Evolutionary conservation across 2,329 filamentous ascomycete genomes (phyloP), one percentile per base, ranked within the genome.

Genomic region (Zymoseptoria ardabiliae): DNA sequence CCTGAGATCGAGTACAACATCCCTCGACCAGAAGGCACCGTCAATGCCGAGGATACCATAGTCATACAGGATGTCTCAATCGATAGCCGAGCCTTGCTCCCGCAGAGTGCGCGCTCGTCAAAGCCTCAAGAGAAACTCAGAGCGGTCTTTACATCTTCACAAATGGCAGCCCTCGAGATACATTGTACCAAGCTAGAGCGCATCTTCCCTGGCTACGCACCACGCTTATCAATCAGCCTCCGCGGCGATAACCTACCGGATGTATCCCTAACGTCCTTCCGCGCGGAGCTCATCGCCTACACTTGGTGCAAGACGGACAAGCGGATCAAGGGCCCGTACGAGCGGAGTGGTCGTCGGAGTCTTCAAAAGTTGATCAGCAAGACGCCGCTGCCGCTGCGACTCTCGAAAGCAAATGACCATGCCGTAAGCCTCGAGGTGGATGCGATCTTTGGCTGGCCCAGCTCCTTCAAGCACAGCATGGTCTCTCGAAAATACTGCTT

Each of bases 51-150:
- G 19, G 55, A 30, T 5, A 53, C 50, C 5, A 56, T 51, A 1
- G 59, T 61, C 56, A 57, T 55, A 6, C 56, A 63, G 7, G 56
- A 49, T 23, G 55, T 56, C 4, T 61, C 25, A 8, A 48, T 69
- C 4, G 62, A 67, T 23, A 68, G 62, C 48, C 59, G 66, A 20
- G 45, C 63, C 17, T 58, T 69, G 2, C 59, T 68, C 2, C 65
- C 65, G 2, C 61, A 63, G 49, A 59, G 60, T 13, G 41, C 63
- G 20, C 63, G 65, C 5, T 65, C 66, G 6, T 50, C 28, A 23
- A 63, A 63, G 1, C 64, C 67, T 53, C 63, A 65, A 30, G 56
- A 64, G 54, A 68, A 65, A 35, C 59, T 66, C 11, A 68, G 61
- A 41, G 64, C 64, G 9, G 59, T 64, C 13, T 65, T 67, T 51